Base-by-base conservation (phyloP, 2,329 filamentous ascomycete species). In the Penicillium freii region DNA sequence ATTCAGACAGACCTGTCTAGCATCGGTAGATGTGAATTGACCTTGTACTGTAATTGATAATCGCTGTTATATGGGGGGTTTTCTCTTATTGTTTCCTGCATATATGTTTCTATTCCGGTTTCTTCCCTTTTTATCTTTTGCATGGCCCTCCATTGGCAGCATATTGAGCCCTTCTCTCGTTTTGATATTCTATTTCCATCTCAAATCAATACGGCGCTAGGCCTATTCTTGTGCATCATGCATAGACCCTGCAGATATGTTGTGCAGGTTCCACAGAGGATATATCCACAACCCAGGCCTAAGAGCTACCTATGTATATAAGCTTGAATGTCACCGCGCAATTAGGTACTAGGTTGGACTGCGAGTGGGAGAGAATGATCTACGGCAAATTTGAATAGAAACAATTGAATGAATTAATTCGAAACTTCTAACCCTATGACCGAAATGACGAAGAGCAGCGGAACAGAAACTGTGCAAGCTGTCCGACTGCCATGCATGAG, bases 41-140 rank as follows among this genome's bases (percentile, higher is more conserved):
- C 25, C 52, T 54, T 54, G 52, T 60, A 59, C 53, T 60, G 63
- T 64, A 48, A 54, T 57, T 44, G 50, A 57, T 49, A 62, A 58
- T 63, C 29, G 56, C 54, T 45, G 48, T 58, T 54, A 50, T 34
- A 47, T 44, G 48, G 44, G 51, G 47, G 56, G 36, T 15, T 31
- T 46, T 42, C 29, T 50, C 44, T 39, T 39, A 21, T 33, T 47
- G 40, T 39, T 40, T 59, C 1, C 21, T 58, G 63, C 63, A 66
- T 59, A 66, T 61, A 64, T 64, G 53, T 58, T 39, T 52, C 27
- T 27, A 11, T 25, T 25, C 31, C 31, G 4, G 5, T 33, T 44
- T 23, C 42, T 27, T n/a, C 15, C 8, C 38, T 44, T 25, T 9
- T 34, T 34, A 23, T 9, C 7, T 19, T 48, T 48, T 59, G 59